Conservation (phyloP, 164 flowering plant species). For the Brasenia schreberi region DNA sequence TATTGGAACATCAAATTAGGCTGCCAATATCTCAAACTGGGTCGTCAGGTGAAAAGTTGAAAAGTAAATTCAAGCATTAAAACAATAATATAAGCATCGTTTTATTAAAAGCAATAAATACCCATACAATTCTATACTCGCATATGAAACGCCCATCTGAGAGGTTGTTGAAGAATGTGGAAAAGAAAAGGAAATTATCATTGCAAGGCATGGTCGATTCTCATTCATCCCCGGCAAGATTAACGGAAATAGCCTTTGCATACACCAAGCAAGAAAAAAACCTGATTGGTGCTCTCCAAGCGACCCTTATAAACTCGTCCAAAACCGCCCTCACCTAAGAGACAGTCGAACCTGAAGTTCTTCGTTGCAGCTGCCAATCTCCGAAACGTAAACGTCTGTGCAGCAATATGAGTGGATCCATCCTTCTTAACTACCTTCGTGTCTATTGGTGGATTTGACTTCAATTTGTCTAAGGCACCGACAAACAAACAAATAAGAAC, state of each 20-base stretch:
- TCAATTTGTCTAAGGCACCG: background rate
- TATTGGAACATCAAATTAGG: background rate
- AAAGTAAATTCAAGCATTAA: too few species aligned
- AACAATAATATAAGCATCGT: too few species aligned
- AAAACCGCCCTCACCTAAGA: constrained; percentile 87
- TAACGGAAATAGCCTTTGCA: too few species aligned
- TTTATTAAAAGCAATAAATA: too few species aligned
- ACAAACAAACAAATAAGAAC: background rate
- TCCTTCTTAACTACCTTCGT: constrained; percentile 23
- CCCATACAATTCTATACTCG: too few species aligned
- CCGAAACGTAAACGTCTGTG: constrained; percentile 46
- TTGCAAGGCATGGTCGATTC: too few species aligned
- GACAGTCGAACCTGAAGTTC: constrained; percentile 55
- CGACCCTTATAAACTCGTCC: constrained; percentile 74
- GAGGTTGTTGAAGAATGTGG: too few species aligned
- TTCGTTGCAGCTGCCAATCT: constrained; percentile 60
- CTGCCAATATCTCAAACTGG: background rate
- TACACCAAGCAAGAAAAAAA: constrained; percentile 3
- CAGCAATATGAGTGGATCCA: constrained; percentile 26
- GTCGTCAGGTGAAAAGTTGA: background rate
- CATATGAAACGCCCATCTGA: too few species aligned
- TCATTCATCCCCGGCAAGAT: too few species aligned
- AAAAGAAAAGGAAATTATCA: too few species aligned
- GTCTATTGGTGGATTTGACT: background rate
- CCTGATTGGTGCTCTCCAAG: constrained; percentile 49